A percentile compares a stretch with the other conserved stretches of the same genome.
Evolutionary conservation across 345 rosid genomes (phyloP).

Genomic region (Eucalyptus regnans): DNA sequence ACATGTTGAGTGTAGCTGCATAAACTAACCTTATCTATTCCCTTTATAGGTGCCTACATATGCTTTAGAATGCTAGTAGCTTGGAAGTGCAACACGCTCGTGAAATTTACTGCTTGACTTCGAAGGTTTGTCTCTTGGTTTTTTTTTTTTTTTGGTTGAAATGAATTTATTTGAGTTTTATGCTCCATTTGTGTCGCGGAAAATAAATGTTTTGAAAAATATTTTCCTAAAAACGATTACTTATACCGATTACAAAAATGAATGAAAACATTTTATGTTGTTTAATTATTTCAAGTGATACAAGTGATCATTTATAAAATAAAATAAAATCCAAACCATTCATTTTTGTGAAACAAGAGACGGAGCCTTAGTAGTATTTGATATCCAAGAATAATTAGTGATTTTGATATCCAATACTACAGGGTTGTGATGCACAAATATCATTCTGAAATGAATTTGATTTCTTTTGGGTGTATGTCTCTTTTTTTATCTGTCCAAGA

Average conservation of each 20-base stretch:
- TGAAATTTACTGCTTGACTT: background rate
- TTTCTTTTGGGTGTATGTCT: background rate
- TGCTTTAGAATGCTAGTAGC: conserved; percentile 29
- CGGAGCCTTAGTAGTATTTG: background rate
- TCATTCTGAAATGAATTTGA: background rate
- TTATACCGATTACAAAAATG: background rate
- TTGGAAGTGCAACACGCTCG: background rate
- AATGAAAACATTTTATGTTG: background rate
- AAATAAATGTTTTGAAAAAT: background rate
- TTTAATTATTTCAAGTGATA: background rate
- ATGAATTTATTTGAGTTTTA: background rate
- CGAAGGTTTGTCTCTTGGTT: background rate
- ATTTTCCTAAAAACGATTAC: background rate
- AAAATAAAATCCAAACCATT: background rate
- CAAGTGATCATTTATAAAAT: background rate
- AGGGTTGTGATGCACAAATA: background rate
- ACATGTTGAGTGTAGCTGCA: background rate
- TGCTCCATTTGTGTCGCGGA: background rate
- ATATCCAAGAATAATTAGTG: background rate
- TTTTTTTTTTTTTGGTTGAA: background rate
- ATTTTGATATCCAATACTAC: background rate
- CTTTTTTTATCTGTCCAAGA: background rate
- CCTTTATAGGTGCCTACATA: conserved; percentile 25
- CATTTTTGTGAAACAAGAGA: background rate
- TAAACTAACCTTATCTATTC: background rate